Conservation (phyloP, 257 asterid genomes). For the Parsonsia alboflavescens region DNA sequence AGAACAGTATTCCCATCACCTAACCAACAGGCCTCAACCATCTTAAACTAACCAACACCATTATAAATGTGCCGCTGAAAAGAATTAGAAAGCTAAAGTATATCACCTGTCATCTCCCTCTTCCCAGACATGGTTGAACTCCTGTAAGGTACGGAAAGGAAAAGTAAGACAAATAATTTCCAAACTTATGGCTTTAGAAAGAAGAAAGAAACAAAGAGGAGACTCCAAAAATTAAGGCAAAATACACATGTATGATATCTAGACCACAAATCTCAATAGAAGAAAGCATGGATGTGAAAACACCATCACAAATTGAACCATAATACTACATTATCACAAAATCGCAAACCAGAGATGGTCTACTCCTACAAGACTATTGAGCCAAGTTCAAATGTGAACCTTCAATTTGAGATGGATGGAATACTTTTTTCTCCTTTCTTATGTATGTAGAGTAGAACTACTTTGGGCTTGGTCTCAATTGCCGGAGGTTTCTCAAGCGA, state of each 20-base stretch:
- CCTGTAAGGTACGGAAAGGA: conserved; percentile 34
- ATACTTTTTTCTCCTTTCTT: too few species aligned
- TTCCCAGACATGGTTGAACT: conserved; percentile 81
- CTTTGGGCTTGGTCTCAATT: too few species aligned
- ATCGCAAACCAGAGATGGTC: too few species aligned
- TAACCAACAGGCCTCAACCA: not conserved
- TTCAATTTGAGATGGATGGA: too few species aligned
- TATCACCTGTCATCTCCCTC: conserved; percentile 88
- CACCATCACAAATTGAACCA: not conserved
- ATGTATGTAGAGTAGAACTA: too few species aligned
- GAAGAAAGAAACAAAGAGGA: conserved; percentile 8
- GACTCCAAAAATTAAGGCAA: not conserved
- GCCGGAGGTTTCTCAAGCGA: too few species aligned
- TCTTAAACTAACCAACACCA: not conserved
- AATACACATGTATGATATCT: too few species aligned
- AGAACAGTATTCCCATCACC: not conserved
- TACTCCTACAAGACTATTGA: too few species aligned
- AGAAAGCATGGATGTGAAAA: too few species aligned
- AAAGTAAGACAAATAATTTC: not conserved
- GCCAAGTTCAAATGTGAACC: too few species aligned
- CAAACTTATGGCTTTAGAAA: not conserved
- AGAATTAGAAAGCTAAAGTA: conserved; percentile 11
- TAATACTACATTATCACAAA: too few species aligned
- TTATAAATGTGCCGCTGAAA: not conserved
- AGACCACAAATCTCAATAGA: too few species aligned